Evolutionary conservation across 2,329 filamentous ascomycete genomes (phyloP), one percentile per base, ranked within the genome.

Genomic region (Gliomastix tumulicola): DNA sequence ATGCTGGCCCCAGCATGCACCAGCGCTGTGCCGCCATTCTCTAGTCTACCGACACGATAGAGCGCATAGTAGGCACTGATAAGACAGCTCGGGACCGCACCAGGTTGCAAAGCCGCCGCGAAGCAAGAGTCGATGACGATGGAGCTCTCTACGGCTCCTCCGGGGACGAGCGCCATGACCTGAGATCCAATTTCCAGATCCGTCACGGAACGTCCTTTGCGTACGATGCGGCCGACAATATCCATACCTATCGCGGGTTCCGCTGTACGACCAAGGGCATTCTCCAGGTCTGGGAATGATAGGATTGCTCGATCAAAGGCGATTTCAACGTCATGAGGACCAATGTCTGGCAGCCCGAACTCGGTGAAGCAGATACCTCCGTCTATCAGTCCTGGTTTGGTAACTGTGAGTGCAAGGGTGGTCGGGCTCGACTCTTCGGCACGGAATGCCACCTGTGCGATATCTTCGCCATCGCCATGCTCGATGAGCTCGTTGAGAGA

Each of bases 401-500:
- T 33, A 17, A 59, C 35, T 3, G 39, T 38, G 16, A 17, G 38
- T 4, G 43, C 39, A n/a, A n/a, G n/a, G n/a, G n/a, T n/a, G n/a
- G n/a, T n/a, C n/a, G n/a, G n/a, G n/a, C n/a, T n/a, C 1, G 30
- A 32, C 6, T 28, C 36, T 4, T 39, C 28, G 7, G 30, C 18
- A n/a, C 46, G 34, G 22, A 63, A 60, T 0, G 38, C 27, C 5
- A 39, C 40, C 20, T 46, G 27, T 7, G 44, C n/a, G 10, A 37
- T 34, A 2, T 41, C 34, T 15, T n/a, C n/a, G 10, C 13, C 22
- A 9, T 30, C 9, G n/a, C 12, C 20, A 23, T 52, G 47, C 43
- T 73, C 69, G 3, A 75, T 61, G n/a, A 67, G 40, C 6, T 47
- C 47, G 41, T 74, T 75, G 20, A 75, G 45, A 1, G 42, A 22